Evolutionary conservation across 305 asterid species (phyloP).

Genomic region (Solanum hybrid): DNA sequence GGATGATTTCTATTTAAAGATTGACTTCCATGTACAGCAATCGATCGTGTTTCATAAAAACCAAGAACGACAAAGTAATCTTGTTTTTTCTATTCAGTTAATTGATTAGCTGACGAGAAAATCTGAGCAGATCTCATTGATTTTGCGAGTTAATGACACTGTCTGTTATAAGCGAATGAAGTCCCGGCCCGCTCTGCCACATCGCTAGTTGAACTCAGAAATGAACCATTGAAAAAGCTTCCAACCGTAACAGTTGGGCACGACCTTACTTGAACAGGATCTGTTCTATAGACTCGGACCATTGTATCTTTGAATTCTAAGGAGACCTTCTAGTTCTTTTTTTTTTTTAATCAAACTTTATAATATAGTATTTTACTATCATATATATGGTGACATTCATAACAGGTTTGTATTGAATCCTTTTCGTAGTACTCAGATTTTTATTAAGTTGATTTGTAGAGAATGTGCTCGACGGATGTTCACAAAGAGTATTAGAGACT

Average conservation of each 20-base stretch:
- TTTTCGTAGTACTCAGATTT: neutral
- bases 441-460: neutral
- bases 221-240: neutral
- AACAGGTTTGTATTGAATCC: neutral
- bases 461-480: neutral
- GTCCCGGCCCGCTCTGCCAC: neutral
- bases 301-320: neutral
- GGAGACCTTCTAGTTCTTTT: neutral
- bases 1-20: too few species aligned
- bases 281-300: neutral
- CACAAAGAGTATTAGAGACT: slow-evolving; percentile 28
- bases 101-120: too few species aligned
- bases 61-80: too few species aligned
- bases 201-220: neutral
- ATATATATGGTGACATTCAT: too few species aligned
- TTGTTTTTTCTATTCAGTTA: too few species aligned
- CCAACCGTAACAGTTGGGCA: neutral
- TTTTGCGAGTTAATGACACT: neutral
- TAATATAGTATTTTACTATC: neutral
- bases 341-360: too few species aligned
- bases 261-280: neutral
- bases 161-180: neutral
- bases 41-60: too few species aligned
- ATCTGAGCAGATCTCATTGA: neutral
- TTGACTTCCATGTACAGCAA: too few species aligned